Percentiles rank a stretch among this genome's conserved stretches.
phyloP scores from a whole-genome alignment of 495 filamentous ascomycete species.

The Penicillium pancosmium region DNA sequence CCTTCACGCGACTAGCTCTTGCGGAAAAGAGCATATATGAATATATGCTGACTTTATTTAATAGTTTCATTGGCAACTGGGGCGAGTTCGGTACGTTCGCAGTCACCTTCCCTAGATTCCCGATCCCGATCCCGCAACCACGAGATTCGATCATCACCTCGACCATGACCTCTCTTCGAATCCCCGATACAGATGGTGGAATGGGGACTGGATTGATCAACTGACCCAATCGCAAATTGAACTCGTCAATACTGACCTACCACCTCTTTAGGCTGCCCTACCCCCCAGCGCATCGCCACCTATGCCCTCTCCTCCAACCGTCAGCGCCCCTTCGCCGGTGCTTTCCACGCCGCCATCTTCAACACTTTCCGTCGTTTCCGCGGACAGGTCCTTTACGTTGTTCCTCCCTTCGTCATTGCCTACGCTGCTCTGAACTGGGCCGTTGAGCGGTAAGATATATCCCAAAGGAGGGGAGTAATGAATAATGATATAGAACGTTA shows the following conservation, averaged over 20 bases:
- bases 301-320: slow-evolving; percentile 67
- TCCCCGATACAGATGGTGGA: background rate
- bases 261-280: slow-evolving; percentile 40
- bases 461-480: background rate
- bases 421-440: slow-evolving; percentile 88
- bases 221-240: background rate
- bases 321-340: slow-evolving; percentile 65
- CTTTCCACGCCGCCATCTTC: slow-evolving; percentile 65
- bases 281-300: slow-evolving; percentile 64
- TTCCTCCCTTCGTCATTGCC: slow-evolving; percentile 72
- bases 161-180: background rate
- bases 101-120: slow-evolving; percentile 19
- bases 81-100: slow-evolving; percentile 75
- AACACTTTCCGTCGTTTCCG: slow-evolving; percentile 60
- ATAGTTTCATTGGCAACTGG: slow-evolving; percentile 84
- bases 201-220: background rate
- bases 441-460: slow-evolving; percentile 65
- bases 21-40: background rate
- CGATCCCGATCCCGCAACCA: slow-evolving; percentile 13
- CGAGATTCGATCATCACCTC: slow-evolving; percentile 6
- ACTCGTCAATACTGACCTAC: slow-evolving; percentile 6
- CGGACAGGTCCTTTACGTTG: slow-evolving; percentile 77
- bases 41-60: slow-evolving; percentile 21
- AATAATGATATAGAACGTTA: background rate
- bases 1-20: background rate